Percentiles rank a stretch among this genome's conserved stretches.
Evolutionary conservation across 1,284 basidiomycete genomes (phyloP).

Genomic region (Fomes fomentarius): DNA sequence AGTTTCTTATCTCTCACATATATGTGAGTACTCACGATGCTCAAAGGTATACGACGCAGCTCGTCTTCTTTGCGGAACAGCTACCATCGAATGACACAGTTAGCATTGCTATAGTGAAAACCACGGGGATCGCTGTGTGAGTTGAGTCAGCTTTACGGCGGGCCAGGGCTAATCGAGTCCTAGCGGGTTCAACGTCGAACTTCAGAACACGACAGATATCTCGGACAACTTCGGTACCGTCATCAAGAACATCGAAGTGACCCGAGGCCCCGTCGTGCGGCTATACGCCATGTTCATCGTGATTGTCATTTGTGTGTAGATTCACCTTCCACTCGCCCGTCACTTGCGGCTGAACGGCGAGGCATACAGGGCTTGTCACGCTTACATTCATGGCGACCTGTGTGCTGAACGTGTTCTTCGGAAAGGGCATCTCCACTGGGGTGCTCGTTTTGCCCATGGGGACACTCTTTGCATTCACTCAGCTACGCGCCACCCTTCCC

Average conservation of each 20-base stretch:
- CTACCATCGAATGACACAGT: conserved; percentile 17
- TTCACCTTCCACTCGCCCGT: no score
- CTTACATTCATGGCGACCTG: conserved; percentile 28
- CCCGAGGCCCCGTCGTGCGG: conserved; percentile 25
- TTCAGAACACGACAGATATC: conserved; percentile 12
- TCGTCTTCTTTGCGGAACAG: conserved; percentile 21
- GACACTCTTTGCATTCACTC: conserved; percentile 30
- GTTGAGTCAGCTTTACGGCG: background rate
- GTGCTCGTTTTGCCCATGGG: conserved; percentile 27
- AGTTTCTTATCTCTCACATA: no score
- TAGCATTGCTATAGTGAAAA: conserved; percentile 15
- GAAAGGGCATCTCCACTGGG: conserved; percentile 24
- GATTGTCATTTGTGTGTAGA: conserved; percentile 27
- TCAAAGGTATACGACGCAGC: conserved; percentile 5
- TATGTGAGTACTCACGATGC: no score
- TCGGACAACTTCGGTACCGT: conserved; percentile 16
- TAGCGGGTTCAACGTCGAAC: conserved; percentile 27
- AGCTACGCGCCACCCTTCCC: conserved; percentile 27
- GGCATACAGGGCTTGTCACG: conserved; percentile 29
- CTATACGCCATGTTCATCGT: conserved; percentile 28
- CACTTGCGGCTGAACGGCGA: no score
- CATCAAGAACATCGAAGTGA: conserved; percentile 24
- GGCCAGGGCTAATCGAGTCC: no score
- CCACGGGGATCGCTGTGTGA: conserved; percentile 23
- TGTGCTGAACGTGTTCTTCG: conserved; percentile 25